phyloP scores from a whole-genome alignment of 257 asterid species.

The Solanum gandarillasii region DNA sequence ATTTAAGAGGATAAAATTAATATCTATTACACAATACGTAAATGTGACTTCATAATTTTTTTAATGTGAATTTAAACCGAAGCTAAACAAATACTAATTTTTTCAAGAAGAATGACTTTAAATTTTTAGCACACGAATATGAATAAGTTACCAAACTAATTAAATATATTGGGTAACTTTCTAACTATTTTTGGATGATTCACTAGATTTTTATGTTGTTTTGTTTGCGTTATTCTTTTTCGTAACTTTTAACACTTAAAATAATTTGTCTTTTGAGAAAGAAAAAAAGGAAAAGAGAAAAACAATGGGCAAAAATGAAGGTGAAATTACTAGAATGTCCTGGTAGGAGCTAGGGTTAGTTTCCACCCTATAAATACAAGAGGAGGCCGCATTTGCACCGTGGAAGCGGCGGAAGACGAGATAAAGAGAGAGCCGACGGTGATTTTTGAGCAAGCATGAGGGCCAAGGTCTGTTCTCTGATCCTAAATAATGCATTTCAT shows the following conservation, averaged over 20 bases:
- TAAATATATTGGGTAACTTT: not conserved
- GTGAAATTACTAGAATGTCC: not conserved
- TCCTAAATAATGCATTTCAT: not conserved
- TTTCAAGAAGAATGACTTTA: not conserved
- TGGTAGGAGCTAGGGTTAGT: slow-evolving; percentile 8
- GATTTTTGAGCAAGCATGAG: slow-evolving; percentile 6
- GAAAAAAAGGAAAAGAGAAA: not conserved
- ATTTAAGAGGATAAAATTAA: not conserved
- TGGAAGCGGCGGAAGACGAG: not conserved
- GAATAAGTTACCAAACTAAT: not conserved
- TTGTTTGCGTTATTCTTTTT: not conserved
- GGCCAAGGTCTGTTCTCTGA: slow-evolving; percentile 5
- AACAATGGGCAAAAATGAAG: not conserved
- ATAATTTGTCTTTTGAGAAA: not conserved
- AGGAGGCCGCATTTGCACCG: not conserved
- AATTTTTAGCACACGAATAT: not conserved
- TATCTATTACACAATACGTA: too few relatives aligned
- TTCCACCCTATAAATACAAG: not conserved
- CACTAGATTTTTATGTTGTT: not conserved
- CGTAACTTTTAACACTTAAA: not conserved
- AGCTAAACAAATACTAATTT: not conserved
- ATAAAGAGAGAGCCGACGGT: not conserved
- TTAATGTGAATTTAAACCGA: too few relatives aligned
- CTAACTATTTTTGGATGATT: not conserved
- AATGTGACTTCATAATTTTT: too few relatives aligned